phyloP scores from a whole-genome alignment of 169 alveolate species.

The Theileria annulata region DNA sequence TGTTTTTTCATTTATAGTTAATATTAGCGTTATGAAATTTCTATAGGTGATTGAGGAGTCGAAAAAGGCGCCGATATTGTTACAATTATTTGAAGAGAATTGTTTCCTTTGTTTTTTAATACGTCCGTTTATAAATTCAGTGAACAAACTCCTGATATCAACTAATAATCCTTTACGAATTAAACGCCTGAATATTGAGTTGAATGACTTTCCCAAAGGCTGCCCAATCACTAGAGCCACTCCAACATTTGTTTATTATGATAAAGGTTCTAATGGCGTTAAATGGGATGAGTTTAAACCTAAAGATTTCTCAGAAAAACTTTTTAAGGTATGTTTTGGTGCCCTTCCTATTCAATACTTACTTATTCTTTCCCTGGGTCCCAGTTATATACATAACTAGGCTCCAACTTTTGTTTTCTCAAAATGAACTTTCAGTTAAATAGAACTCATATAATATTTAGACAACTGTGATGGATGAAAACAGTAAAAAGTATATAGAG shows the following conservation, averaged over 20 bases:
- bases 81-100: slow-evolving; percentile 66
- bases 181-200: slow-evolving; percentile 68
- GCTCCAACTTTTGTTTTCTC: too few species aligned
- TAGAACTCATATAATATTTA: too few species aligned
- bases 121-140: slow-evolving; percentile 72
- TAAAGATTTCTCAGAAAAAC: slow-evolving; percentile 46
- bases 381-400: neutral
- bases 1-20: too few species aligned
- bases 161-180: slow-evolving; percentile 57
- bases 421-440: too few species aligned
- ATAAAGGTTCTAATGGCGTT: slow-evolving; percentile 27
- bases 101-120: slow-evolving; percentile 76
- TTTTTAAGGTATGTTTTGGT: slow-evolving; percentile 13
- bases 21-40: too few species aligned
- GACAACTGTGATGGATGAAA: neutral
- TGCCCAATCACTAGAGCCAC: slow-evolving; percentile 72
- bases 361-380: too few species aligned
- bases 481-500: slow-evolving; percentile 35
- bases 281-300: slow-evolving; percentile 66
- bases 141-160: slow-evolving; percentile 39
- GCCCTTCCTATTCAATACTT: neutral
- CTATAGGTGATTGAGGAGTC: too few species aligned
- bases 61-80: slow-evolving; percentile 23
- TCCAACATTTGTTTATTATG: slow-evolving; percentile 66
- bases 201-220: slow-evolving; percentile 72